Evolutionary conservation across 1,139 yeast genomes (phyloP).

Genomic region (Geotrichum fermentans): DNA sequence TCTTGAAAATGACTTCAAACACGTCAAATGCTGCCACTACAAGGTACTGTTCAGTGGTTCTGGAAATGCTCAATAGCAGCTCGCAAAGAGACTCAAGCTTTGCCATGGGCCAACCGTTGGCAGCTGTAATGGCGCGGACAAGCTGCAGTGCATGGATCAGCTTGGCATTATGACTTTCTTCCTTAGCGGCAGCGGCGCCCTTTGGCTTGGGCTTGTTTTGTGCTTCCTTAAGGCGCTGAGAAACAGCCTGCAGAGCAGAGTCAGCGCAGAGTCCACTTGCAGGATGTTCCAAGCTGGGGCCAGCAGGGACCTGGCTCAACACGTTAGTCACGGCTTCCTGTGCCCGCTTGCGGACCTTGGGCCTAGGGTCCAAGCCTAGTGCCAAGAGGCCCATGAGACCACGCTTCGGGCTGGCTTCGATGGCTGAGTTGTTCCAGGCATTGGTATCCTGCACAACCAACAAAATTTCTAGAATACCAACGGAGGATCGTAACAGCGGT

Average conservation of each 20-base stretch:
- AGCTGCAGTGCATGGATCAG: conserved; percentile 76
- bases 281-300: conserved; percentile 75
- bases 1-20: conserved; percentile 75
- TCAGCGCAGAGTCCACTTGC: conserved; percentile 69
- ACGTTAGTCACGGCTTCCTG: conserved; percentile 72
- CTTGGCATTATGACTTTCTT: conserved; percentile 43
- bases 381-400: conserved; percentile 78
- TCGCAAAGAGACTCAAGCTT: conserved; percentile 73
- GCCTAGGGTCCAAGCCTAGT: conserved; percentile 80
- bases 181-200: conserved; percentile 20
- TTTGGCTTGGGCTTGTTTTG: conserved; percentile 30
- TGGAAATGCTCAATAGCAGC: conserved; percentile 64
- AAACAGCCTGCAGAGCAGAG: conserved; percentile 53
- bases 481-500: conserved; percentile 75
- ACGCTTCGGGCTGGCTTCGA: conserved; percentile 68
- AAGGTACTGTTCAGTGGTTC: conserved; percentile 77
- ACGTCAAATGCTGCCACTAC: conserved; percentile 79
- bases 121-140: conserved; percentile 59
- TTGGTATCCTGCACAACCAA: conserved; percentile 74
- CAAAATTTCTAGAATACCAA: conserved; percentile 78
- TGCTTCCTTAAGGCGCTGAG: conserved; percentile 41
- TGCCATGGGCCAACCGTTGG: conserved; percentile 76
- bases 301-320: conserved; percentile 66
- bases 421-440: conserved; percentile 56
- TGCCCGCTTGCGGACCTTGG: conserved; percentile 94